A percentile compares a stretch with the other conserved stretches of the same genome.
Evolutionary conservation across 495 filamentous ascomycete genomes (phyloP).

Genomic region (Penicillium subrubescens): DNA sequence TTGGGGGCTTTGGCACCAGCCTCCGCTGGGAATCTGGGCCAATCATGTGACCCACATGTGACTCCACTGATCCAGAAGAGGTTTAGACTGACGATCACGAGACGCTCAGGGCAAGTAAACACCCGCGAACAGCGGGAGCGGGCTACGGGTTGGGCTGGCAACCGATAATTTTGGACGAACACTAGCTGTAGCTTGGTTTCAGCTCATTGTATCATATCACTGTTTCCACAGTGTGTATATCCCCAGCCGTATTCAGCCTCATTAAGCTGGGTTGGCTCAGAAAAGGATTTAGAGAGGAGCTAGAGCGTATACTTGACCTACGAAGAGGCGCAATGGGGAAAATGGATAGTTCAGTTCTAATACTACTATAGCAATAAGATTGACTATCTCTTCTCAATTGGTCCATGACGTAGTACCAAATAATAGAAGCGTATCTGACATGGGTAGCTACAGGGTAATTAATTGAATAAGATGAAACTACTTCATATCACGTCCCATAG

Average conservation of each 20-base stretch:
- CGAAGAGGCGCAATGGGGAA: not conserved
- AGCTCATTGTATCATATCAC: not conserved
- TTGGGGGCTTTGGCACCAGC: constrained; percentile 26
- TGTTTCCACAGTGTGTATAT: not conserved
- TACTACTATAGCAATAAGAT: not conserved
- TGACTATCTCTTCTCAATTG: not conserved
- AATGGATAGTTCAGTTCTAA: not conserved
- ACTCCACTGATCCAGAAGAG: constrained; percentile 32
- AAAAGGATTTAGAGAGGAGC: not conserved
- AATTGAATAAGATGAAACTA: not conserved
- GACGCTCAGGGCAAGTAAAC: constrained; percentile 42
- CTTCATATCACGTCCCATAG: not conserved
- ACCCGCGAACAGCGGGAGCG: constrained; percentile 26
- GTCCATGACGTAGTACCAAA: not conserved
- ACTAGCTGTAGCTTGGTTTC: constrained; percentile 1
- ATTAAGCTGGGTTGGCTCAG: too few species aligned
- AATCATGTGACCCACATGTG: constrained; percentile 10
- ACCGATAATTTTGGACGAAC: constrained; percentile 22
- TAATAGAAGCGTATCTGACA: not conserved
- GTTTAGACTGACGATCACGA: constrained; percentile 34
- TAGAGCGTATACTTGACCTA: not conserved
- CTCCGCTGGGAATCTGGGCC: constrained; percentile 24
- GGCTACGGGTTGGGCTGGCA: constrained; percentile 29
- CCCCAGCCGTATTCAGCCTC: not conserved
- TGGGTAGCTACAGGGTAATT: not conserved